Percentiles rank a stretch among this genome's conserved stretches.
Evolutionary conservation across 768 basidiomycete species (phyloP).

Genomic region (Dentipellis fragilis): DNA sequence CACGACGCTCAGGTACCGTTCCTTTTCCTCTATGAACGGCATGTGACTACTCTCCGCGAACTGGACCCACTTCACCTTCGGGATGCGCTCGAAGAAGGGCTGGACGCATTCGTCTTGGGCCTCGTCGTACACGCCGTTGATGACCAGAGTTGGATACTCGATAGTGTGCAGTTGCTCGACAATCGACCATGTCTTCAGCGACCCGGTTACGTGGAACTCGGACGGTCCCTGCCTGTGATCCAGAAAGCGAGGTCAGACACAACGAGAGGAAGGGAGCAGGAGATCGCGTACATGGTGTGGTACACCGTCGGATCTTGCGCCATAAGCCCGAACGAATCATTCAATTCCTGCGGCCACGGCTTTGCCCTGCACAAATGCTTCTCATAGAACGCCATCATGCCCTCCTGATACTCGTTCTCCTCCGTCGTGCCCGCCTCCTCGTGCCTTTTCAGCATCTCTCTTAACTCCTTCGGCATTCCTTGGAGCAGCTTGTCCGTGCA

Average conservation of each 20-base stretch:
- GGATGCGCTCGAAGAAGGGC: constrained; percentile 28
- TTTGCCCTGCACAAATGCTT: constrained; percentile 33
- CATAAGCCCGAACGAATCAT: constrained; percentile 21
- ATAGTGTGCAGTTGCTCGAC: constrained; percentile 33
- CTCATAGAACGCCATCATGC: constrained; percentile 30
- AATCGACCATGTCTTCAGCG: constrained; percentile 37
- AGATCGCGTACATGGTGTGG: constrained; percentile 30
- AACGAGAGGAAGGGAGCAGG: neutral
- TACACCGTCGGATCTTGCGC: constrained; percentile 40
- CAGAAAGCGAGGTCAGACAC: neutral
- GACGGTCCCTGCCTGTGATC: constrained; percentile 19
- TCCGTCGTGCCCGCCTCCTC: constrained; percentile 35
- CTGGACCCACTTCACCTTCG: constrained; percentile 29
- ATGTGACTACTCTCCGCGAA: constrained; percentile 1
- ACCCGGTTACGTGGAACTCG: constrained; percentile 29
- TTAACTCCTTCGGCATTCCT: constrained; percentile 31
- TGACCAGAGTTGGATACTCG: constrained; percentile 21
- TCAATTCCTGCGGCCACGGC: constrained; percentile 33
- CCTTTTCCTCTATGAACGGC: constrained; percentile 1
- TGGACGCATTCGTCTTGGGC: constrained; percentile 28
- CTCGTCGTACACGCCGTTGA: constrained; percentile 33
- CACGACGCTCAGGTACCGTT: neutral
- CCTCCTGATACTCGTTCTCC: constrained; percentile 34
- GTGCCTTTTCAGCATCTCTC: constrained; percentile 31
- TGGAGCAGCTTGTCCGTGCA: constrained; percentile 21